Conservation (phyloP, 805 yeast genomes). For the Cephaloascus fragrans region DNA sequence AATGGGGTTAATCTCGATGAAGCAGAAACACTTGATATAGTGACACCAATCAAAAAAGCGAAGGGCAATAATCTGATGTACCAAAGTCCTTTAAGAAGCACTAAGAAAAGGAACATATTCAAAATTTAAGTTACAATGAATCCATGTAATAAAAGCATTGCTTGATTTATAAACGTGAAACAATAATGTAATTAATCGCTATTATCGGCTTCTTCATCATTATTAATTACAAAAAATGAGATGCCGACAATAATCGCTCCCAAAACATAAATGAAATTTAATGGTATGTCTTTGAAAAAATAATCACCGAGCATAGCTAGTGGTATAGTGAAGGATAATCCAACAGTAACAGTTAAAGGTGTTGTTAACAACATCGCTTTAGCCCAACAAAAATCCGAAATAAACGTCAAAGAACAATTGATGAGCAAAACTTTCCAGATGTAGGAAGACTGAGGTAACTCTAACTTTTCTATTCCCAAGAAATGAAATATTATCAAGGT, state of each 20-base stretch:
- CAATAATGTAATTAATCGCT: slow-evolving; percentile 5
- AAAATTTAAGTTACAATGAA: background rate
- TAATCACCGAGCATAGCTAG: slow-evolving; percentile 90
- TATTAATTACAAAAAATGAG: slow-evolving; percentile 79
- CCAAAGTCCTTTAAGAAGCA: background rate
- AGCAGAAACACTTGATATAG: background rate
- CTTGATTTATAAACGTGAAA: too few relatives aligned
- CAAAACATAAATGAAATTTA: slow-evolving; percentile 53
- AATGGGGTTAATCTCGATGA: background rate
- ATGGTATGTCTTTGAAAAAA: slow-evolving; percentile 52
- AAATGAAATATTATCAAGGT: slow-evolving; percentile 55
- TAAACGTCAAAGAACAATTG: slow-evolving; percentile 71
- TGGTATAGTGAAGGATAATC: slow-evolving; percentile 88
- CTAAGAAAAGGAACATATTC: background rate
- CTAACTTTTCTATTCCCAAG: slow-evolving; percentile 59
- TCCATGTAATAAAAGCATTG: too few relatives aligned
- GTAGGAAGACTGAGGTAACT: slow-evolving; percentile 47
- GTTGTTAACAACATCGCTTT: slow-evolving; percentile 88
- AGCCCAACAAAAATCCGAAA: slow-evolving; percentile 94
- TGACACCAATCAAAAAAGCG: background rate
- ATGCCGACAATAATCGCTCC: slow-evolving; percentile 78
- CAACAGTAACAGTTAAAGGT: slow-evolving; percentile 93
- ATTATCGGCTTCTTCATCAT: slow-evolving; percentile 60
- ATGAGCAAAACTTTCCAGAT: slow-evolving; percentile 44
- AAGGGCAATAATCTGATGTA: too few relatives aligned